A percentile compares a stretch with the other conserved stretches of the same genome.
phyloP scores from a whole-genome alignment of 345 rosid genomes.

The Populus deltoides region DNA sequence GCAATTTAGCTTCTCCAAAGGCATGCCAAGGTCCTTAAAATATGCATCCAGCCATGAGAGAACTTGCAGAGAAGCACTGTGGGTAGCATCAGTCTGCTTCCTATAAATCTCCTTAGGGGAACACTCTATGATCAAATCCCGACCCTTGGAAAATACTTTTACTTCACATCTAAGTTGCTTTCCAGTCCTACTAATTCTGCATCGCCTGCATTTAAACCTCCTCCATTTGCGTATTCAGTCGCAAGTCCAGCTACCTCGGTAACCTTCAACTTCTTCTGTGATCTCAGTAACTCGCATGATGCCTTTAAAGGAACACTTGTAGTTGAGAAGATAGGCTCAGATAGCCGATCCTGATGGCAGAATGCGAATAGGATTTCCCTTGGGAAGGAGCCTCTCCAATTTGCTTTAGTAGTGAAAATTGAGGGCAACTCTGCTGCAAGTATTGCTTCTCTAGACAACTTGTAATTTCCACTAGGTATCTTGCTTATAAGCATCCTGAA shows the following conservation, averaged over 20 bases:
- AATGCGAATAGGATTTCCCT: slow-evolving; percentile 67
- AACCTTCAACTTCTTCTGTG: slow-evolving; percentile 50
- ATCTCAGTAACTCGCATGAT: slow-evolving; percentile 43
- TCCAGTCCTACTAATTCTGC: slow-evolving; percentile 26
- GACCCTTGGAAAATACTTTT: slow-evolving; percentile 60
- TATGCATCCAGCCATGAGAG: slow-evolving; percentile 67
- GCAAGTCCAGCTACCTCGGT: slow-evolving; percentile 29
- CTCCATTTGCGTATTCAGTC: slow-evolving; percentile 30
- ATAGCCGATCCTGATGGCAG: slow-evolving; percentile 76
- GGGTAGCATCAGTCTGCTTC: slow-evolving; percentile 67
- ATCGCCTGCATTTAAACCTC: slow-evolving; percentile 23
- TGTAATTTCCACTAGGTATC: slow-evolving; percentile 78
- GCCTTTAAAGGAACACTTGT: slow-evolving; percentile 37
- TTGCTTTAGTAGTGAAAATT: slow-evolving; percentile 58
- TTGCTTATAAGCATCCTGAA: slow-evolving; percentile 62
- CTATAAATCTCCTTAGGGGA: slow-evolving; percentile 52
- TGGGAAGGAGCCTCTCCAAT: slow-evolving; percentile 85
- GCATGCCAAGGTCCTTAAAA: slow-evolving; percentile 44
- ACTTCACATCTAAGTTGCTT: slow-evolving; percentile 56
- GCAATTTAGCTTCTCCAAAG: slow-evolving; percentile 37
- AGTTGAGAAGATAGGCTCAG: slow-evolving; percentile 64
- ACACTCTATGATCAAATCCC: slow-evolving; percentile 61
- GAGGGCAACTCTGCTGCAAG: slow-evolving; percentile 66
- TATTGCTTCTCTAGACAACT: slow-evolving; percentile 69
- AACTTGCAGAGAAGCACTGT: slow-evolving; percentile 67